Percentiles rank a stretch among this genome's conserved stretches.
phyloP scores from a whole-genome alignment of 2,329 filamentous ascomycete species.

The Arthrobotrys conoides region DNA sequence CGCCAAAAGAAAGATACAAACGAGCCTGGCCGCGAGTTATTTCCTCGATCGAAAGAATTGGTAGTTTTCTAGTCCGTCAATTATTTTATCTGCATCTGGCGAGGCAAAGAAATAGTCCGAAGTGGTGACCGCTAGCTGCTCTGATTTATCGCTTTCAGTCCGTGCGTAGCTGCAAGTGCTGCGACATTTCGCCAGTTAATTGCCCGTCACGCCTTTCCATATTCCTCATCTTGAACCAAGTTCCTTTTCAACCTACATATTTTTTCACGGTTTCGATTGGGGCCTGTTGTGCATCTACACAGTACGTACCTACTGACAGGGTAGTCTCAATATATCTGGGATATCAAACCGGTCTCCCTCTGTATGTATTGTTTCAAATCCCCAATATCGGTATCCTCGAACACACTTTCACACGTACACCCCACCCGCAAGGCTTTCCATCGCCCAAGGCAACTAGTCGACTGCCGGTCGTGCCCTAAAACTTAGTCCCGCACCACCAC shows the following conservation, averaged over 20 bases:
- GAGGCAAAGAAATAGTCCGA: slow-evolving; percentile 58
- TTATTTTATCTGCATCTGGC: slow-evolving; percentile 40
- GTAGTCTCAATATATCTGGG: slow-evolving; percentile 44
- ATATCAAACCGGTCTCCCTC: slow-evolving; percentile 45
- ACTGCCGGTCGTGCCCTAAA: slow-evolving; percentile 35
- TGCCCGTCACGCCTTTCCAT: slow-evolving; percentile 39
- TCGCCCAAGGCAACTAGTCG: slow-evolving; percentile 49
- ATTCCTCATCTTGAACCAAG: slow-evolving; percentile 14
- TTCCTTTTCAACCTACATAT: slow-evolving; percentile 23
- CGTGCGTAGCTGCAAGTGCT: slow-evolving; percentile 44
- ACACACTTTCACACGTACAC: slow-evolving; percentile 33
- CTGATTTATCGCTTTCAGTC: slow-evolving; percentile 43
- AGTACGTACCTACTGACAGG: slow-evolving; percentile 25
- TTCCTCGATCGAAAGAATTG: slow-evolving; percentile 46
- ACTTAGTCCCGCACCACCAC: slow-evolving; percentile 39
- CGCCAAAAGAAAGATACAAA: slow-evolving; percentile 53
- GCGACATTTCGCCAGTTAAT: slow-evolving; percentile 33
- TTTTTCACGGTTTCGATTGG: slow-evolving; percentile 28
- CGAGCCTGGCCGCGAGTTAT: slow-evolving; percentile 38
- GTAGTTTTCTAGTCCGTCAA: slow-evolving; percentile 39
- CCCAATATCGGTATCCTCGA: slow-evolving; percentile 31
- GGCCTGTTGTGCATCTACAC: slow-evolving; percentile 49
- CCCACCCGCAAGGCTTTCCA: slow-evolving; percentile 52
- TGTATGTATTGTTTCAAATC: slow-evolving; percentile 50
- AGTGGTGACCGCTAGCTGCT: slow-evolving; percentile 47